Base-by-base conservation (phyloP, 805 yeast species). In the Metschnikowia baotianmanensis region DNA sequence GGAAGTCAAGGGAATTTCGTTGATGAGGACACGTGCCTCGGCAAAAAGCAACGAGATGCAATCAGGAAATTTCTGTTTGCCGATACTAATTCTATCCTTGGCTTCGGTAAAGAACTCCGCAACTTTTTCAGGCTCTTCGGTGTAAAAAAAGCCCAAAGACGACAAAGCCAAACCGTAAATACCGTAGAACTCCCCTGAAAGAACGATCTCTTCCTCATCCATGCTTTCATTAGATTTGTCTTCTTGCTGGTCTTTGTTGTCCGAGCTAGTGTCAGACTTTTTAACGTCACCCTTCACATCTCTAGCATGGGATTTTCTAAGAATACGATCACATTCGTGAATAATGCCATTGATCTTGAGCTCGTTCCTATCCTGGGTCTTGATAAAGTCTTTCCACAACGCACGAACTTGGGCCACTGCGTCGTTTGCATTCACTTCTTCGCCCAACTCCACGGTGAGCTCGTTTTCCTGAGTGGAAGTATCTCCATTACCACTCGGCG, bases 321-420 rank as follows among this genome's bases (percentile, higher is more conserved):
- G 69, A 24, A 88, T 59, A 36, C 95, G 66, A 55, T 91, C 96
- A 65, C 96, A 85, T 58, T 91, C 97, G 53, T 90, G 96, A n/a
- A 91, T 76, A 4, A 90, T 74, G 18, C 96, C 97, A 54, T 89
- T 85, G 43, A 85, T 58, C 25, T 85, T 73, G 45, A 80, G 63
- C 55, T 82, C 86, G 48, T 76, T 77, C 17, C 82, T 83, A 42
- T 76, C 76, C 4, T 75, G 78, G 2, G 83, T 70, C 4, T 67
- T 58, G 30, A 64, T 53, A 62, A 78, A 86, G 3, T 86, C 80
- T 12, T 68, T 63, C 84, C 90, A 87, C 29, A 90, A 64, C 1
- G 85, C 95, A 43, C 63, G 67, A 44, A 90, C 63, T 59, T 88
- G 96, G 6, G 80, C 80, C n/a, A 86, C 55, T 52, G 86, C 93